Evolutionary conservation across 164 flowering plant genomes (phyloP).

Genomic region (Sedum album): DNA sequence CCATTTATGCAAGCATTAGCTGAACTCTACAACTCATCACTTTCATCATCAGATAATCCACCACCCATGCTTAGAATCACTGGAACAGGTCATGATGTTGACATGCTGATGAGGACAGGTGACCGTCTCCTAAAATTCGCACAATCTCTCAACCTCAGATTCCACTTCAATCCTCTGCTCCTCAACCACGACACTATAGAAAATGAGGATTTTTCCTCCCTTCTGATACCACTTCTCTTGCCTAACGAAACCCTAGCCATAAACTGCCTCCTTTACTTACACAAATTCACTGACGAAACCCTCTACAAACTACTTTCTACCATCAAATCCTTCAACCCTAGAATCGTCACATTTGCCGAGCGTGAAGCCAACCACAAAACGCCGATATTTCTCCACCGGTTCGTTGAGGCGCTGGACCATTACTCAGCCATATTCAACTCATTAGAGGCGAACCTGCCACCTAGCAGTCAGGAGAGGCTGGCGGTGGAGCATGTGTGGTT

Average conservation of each 20-base stretch:
- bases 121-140: conserved; percentile 73
- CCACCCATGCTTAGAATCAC: conserved; percentile 71
- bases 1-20: conserved; percentile 84
- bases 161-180: conserved; percentile 63
- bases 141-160: conserved; percentile 59
- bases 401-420: conserved; percentile 66
- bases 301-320: conserved; percentile 37
- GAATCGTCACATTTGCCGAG: conserved; percentile 66
- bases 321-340: conserved; percentile 63
- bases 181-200: conserved; percentile 16
- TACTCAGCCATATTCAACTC: conserved; percentile 77
- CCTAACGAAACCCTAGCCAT: conserved; percentile 65
- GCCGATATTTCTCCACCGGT: conserved; percentile 48
- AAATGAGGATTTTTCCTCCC: conserved; percentile 11
- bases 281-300: conserved; percentile 43
- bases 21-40: conserved; percentile 26
- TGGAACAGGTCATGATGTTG: conserved; percentile 53
- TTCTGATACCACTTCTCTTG: conserved; percentile 23
- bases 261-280: conserved; percentile 62
- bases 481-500: conserved; percentile 75
- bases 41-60: conserved; percentile 10
- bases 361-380: conserved; percentile 68
- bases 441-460: conserved; percentile 81
- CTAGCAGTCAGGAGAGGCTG: conserved; percentile 61
- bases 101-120: conserved; percentile 53